Percentiles rank a stretch among this genome's conserved stretches.
phyloP scores from a whole-genome alignment of 2,329 filamentous ascomycete species.

The Diaporthe citrichinensis region DNA sequence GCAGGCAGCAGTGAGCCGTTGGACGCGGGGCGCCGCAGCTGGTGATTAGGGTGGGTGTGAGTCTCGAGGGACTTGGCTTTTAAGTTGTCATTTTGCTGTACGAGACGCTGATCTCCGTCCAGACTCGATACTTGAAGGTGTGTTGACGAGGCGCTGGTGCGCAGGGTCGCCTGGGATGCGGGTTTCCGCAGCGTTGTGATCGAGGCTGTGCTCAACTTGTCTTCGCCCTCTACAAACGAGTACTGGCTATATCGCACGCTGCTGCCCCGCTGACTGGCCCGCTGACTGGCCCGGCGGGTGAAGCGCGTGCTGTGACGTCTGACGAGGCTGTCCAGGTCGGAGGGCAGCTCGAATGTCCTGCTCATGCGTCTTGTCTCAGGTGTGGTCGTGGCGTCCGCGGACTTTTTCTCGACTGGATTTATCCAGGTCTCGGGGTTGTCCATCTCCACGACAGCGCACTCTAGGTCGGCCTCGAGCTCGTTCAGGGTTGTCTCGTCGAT shows the following conservation, averaged over 20 bases:
- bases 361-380: not conserved
- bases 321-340: conserved; percentile 28
- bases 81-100: not conserved
- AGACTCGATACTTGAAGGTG: not conserved
- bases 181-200: not conserved
- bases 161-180: not conserved
- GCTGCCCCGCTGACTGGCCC: not conserved
- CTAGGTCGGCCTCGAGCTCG: conserved; percentile 29
- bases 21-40: not conserved
- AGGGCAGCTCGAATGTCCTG: conserved; percentile 18
- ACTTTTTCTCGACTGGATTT: not conserved
- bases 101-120: not conserved
- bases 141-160: not conserved
- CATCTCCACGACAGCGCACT: conserved; percentile 26
- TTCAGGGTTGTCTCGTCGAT: conserved; percentile 21
- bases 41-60: too few relatives aligned
- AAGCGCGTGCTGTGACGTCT: conserved; percentile 29
- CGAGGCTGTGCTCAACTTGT: not conserved
- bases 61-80: not conserved
- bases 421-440: not conserved
- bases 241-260: conserved; percentile 13
- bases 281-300: conserved; percentile 17
- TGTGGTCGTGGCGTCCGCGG: not conserved
- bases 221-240: not conserved
- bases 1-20: not conserved